Conservation (phyloP, 495 filamentous ascomycete genomes). For the Cudoniella acicularis region DNA sequence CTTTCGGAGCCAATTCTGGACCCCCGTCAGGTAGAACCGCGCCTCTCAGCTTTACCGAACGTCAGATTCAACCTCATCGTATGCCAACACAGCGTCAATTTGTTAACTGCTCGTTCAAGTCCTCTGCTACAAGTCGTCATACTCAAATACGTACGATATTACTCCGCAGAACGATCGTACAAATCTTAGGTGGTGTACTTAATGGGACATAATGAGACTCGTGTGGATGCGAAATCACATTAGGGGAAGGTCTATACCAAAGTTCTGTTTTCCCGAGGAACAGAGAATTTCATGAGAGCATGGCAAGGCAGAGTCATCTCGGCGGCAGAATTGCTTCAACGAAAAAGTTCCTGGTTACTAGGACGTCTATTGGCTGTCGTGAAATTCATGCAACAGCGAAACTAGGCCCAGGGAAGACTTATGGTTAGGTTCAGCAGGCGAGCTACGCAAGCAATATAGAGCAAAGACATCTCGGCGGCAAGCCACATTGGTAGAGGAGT, state of each 20-base stretch:
- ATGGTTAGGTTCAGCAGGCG: conserved; percentile 7
- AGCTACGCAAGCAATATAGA: conserved; percentile 9
- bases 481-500: conserved; percentile 4
- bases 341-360: conserved; percentile 3
- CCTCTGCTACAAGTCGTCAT: neutral
- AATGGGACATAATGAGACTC: conserved; percentile 10
- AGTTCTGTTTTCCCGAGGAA: conserved; percentile 11
- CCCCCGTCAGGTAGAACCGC: neutral
- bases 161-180: neutral
- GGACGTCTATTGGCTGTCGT: conserved; percentile 10
- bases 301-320: conserved; percentile 10
- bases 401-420: conserved; percentile 5
- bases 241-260: conserved; percentile 15
- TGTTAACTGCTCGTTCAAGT: neutral
- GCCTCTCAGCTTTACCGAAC: too few relatives aligned
- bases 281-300: conserved; percentile 16
- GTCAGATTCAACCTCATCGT: too few relatives aligned
- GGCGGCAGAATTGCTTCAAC: conserved; percentile 8
- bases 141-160: neutral
- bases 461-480: conserved; percentile 16
- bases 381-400: conserved; percentile 10
- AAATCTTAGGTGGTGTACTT: conserved; percentile 4
- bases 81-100: neutral
- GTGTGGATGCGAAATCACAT: conserved; percentile 14
- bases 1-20: neutral